Percentiles rank a stretch among this genome's conserved stretches.
Conservation (phyloP, 1,139 yeast genomes). For the Debaryomyces psychrophilus region DNA sequence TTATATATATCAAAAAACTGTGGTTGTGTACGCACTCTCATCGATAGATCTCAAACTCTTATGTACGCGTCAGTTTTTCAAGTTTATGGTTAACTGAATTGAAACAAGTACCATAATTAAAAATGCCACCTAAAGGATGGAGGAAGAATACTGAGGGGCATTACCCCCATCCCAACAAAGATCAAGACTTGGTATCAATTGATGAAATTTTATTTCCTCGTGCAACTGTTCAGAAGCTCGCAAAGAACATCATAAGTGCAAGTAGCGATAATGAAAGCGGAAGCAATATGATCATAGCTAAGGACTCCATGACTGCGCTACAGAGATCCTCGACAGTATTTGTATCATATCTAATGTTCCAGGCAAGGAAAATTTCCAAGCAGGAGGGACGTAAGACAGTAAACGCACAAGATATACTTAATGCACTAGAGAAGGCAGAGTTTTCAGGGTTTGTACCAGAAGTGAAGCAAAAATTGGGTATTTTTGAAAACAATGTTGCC, state of each 20-base stretch:
- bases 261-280: constrained; percentile 36
- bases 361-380: constrained; percentile 60
- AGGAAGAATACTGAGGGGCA: constrained; percentile 73
- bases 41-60: not conserved
- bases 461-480: constrained; percentile 52
- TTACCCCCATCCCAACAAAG: constrained; percentile 56
- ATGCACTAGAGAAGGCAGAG: constrained; percentile 60
- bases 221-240: constrained; percentile 60
- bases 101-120: constrained; percentile 1
- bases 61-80: constrained; percentile 5
- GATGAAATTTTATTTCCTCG: constrained; percentile 73
- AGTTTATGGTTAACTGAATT: not conserved
- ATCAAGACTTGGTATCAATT: constrained; percentile 61
- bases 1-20: not conserved
- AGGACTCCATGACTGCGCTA: constrained; percentile 66
- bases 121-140: constrained; percentile 85
- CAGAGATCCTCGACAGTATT: constrained; percentile 76
- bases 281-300: constrained; percentile 50
- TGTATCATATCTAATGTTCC: constrained; percentile 65
- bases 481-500: constrained; percentile 43
- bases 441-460: constrained; percentile 58
- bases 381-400: constrained; percentile 60
- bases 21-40: not conserved
- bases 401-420: constrained; percentile 64
- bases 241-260: constrained; percentile 44